phyloP scores from a whole-genome alignment of 225 moss, liverwort and hornwort species.

The Antitrichia curtipendula region DNA sequence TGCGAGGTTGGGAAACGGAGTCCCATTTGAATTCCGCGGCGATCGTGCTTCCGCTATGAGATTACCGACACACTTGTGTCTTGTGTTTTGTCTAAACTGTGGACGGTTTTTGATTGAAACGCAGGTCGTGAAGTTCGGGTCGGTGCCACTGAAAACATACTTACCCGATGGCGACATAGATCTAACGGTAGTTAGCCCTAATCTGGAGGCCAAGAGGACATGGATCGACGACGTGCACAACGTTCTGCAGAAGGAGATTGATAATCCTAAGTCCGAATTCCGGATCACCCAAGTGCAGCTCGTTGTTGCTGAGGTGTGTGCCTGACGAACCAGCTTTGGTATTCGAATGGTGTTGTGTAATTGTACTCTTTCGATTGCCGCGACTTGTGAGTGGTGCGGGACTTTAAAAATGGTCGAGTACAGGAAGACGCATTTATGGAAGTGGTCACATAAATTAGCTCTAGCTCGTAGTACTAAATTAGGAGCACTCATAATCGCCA shows the following conservation, averaged over 20 bases:
- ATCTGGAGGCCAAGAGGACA: conserved; percentile 10
- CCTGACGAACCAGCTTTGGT: background rate
- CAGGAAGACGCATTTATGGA: background rate
- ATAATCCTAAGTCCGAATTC: conserved; percentile 6
- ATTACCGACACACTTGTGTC: background rate
- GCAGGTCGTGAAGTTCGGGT: conserved; percentile 51
- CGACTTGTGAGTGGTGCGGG: background rate
- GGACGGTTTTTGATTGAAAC: background rate
- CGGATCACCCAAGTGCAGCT: conserved; percentile 10
- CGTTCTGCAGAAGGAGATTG: conserved; percentile 5
- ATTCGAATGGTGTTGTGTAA: background rate
- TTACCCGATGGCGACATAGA: conserved; percentile 82
- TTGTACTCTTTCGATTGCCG: background rate
- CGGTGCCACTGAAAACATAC: conserved; percentile 66
- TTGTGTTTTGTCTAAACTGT: background rate
- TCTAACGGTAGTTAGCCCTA: conserved; percentile 52
- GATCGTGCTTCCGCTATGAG: background rate
- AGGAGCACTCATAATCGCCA: background rate
- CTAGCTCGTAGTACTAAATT: background rate
- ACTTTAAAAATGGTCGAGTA: background rate
- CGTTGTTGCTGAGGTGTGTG: background rate
- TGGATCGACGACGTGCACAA: conserved; percentile 15
- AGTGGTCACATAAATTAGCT: background rate
- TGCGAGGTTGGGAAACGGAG: conserved; percentile 4
- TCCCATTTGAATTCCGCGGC: background rate